A percentile compares a stretch with the other conserved stretches of the same genome.
Evolutionary conservation across 148 eudicot species (phyloP).

Genomic region (Chenopodium berlandieri): DNA sequence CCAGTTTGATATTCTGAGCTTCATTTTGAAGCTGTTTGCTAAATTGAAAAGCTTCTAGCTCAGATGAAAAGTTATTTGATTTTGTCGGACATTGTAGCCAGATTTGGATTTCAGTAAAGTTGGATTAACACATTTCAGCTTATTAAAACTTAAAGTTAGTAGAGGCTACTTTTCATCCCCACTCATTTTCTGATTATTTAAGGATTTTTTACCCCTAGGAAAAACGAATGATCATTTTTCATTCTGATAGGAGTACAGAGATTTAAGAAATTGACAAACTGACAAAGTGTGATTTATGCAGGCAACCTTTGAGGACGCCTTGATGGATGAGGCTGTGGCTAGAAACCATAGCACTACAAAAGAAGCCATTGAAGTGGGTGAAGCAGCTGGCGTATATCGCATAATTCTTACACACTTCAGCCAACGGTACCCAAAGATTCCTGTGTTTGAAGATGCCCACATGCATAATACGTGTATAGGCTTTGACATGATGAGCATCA

Average conservation of each 20-base stretch:
- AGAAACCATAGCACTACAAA: slow-evolving; percentile 90
- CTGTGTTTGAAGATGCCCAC: slow-evolving; percentile 69
- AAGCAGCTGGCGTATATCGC: slow-evolving; percentile 76
- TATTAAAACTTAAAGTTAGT: too few relatives aligned
- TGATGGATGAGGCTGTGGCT: slow-evolving; percentile 86
- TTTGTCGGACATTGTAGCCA: too few relatives aligned
- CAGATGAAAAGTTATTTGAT: too few relatives aligned
- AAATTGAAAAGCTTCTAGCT: not conserved
- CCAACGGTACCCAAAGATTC: slow-evolving; percentile 92
- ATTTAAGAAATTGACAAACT: not conserved
- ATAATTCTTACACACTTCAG: slow-evolving; percentile 94
- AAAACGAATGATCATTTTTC: not conserved
- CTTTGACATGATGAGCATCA: slow-evolving; percentile 90
- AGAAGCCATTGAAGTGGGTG: slow-evolving; percentile 85
- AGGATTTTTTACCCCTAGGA: too few relatives aligned
- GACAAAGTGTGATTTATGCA: slow-evolving; percentile 28
- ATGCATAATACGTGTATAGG: slow-evolving; percentile 87
- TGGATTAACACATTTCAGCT: too few relatives aligned
- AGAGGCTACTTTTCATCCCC: too few relatives aligned
- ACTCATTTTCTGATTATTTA: too few relatives aligned
- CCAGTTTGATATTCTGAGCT: not conserved
- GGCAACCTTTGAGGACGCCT: slow-evolving; percentile 93
- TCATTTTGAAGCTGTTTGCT: not conserved
- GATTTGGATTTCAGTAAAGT: too few relatives aligned
- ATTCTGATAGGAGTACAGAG: not conserved